Base-by-base conservation (phyloP, 345 rosid genomes). In the Litchi chinensis region DNA sequence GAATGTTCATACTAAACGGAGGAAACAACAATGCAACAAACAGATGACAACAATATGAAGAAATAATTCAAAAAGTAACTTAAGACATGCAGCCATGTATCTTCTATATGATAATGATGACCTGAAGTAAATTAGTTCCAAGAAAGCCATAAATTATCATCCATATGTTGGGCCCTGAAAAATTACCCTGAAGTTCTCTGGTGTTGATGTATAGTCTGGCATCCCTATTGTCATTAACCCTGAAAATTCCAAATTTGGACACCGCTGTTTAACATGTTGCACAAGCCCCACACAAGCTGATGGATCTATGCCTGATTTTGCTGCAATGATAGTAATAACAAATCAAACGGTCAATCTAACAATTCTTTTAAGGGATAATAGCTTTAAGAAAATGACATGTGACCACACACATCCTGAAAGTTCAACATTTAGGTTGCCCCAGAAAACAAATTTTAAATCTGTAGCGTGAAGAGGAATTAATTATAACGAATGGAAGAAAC, bases 221-320 rank as follows among this genome's bases (percentile, higher is more conserved):
- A 93, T 95, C 70, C 97, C 98, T 68, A 95, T 95, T 12, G 98
- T 95, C 98, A 95, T 95, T 73, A 95, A 85, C 50, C 97, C 98
- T 22, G 98, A 93, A 83, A 93, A 89, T 39, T 77, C 82, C 77
- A 95, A 81, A 86, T 90, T 88, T 0, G 97, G 96, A 81, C 98
- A 95, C 16, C 4, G 83, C 63, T 60, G 73, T 77, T 90, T 92
- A 69, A 95, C 89, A 81, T 93, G 81, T 81, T 89, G 91, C 40
- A 88, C 98, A 37, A 95, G 88, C 87, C 79, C 89, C 67, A 89
- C 83, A 80, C 97, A 92, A 69, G 77, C 87, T 28, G 94, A 87
- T 65, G 99, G 98, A 76, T 90, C 91, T 16, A 91, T 80, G 44
- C 99, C 98, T 62, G 94, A 91, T 83, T 95, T 95, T 70, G 99